Percentiles rank a stretch among this genome's conserved stretches.
These are phyloP conservation scores for Talaromyces thailandensis DNA, from an alignment of 495 filamentous ascomycete species.

Conservation along the genomic window DNA sequence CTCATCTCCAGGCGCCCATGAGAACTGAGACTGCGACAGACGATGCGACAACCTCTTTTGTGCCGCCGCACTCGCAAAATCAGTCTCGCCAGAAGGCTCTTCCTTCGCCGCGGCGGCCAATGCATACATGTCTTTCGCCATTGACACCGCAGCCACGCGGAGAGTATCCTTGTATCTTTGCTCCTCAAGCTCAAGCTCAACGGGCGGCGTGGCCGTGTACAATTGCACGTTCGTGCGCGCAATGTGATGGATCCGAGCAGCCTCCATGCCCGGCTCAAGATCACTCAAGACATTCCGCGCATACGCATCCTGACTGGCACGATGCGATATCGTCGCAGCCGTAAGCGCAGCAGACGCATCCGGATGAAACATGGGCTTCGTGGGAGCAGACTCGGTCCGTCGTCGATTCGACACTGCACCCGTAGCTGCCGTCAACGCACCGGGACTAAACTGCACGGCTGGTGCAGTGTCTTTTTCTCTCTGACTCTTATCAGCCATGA, in stretches of 20 bases:
- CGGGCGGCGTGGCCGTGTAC: constrained; percentile 67
- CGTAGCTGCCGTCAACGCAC: constrained; percentile 62
- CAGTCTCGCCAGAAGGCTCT: constrained; percentile 8
- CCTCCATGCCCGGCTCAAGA: constrained; percentile 39
- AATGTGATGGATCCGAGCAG: constrained; percentile 46
- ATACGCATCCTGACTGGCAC: constrained; percentile 19
- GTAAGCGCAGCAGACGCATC: constrained; percentile 57
- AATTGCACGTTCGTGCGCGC: constrained; percentile 48
- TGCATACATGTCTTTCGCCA: constrained; percentile 80
- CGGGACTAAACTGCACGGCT: constrained; percentile 20
- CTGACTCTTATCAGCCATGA: constrained; percentile 34
- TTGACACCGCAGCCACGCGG: constrained; percentile 72
- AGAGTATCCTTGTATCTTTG: constrained; percentile 59
- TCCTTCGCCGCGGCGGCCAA: constrained; percentile 43
- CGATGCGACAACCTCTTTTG: constrained; percentile 28
- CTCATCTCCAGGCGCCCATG: constrained; percentile 20
- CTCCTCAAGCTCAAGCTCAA: constrained; percentile 64
- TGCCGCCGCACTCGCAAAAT: constrained; percentile 26
- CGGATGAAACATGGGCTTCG: constrained; percentile 36
- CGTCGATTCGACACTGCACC: constrained; percentile 59
- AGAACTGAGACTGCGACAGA: constrained; percentile 25
- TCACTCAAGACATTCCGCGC: constrained; percentile 19
- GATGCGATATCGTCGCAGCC: constrained; percentile 52
- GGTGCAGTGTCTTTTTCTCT: no score
- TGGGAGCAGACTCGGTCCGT: constrained; percentile 59